These are phyloP conservation scores for Trypanosoma platydactyli DNA, from an alignment of 208 protist genomes.

Conservation along the genomic window DNA sequence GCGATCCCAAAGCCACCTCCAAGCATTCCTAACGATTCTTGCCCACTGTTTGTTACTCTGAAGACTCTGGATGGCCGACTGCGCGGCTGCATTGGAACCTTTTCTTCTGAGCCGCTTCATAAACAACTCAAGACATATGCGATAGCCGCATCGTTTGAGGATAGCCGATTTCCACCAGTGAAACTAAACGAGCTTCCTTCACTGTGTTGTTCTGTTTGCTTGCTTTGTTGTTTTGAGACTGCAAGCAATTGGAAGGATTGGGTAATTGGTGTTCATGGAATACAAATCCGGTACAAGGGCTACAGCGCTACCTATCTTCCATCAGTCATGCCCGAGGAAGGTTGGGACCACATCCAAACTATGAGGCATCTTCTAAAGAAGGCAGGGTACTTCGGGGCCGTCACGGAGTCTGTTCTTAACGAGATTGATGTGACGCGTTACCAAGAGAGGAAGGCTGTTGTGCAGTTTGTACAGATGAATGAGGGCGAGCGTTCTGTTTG, in stretches of 20 bases:
- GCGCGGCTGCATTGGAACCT: slow-evolving; percentile 86
- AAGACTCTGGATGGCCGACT: slow-evolving; percentile 58
- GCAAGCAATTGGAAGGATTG: slow-evolving; percentile 78
- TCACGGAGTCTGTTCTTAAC: slow-evolving; percentile 53
- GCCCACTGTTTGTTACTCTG: slow-evolving; percentile 80
- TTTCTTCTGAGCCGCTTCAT: slow-evolving; percentile 58
- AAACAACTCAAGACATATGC: slow-evolving; percentile 75
- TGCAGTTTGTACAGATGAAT: slow-evolving; percentile 19
- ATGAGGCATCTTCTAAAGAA: slow-evolving; percentile 67
- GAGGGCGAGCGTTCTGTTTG: background rate
- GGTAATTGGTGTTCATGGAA: slow-evolving; percentile 80
- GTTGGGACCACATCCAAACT: slow-evolving; percentile 73
- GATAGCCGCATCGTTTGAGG: slow-evolving; percentile 64
- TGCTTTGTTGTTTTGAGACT: slow-evolving; percentile 82
- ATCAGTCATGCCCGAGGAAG: slow-evolving; percentile 70
- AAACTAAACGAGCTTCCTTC: slow-evolving; percentile 54
- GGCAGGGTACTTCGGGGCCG: slow-evolving; percentile 59
- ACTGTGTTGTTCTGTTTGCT: slow-evolving; percentile 74
- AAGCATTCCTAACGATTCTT: slow-evolving; percentile 59
- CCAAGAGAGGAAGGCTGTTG: slow-evolving; percentile 40
- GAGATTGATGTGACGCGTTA: slow-evolving; percentile 65
- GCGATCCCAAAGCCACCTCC: slow-evolving; percentile 37
- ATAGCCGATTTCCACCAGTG: slow-evolving; percentile 76
- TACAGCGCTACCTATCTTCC: slow-evolving; percentile 83
- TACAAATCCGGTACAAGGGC: slow-evolving; percentile 56